Evolutionary conservation across 2,329 filamentous ascomycete species (phyloP).

Genomic region (Trichoderma pleuroti): DNA sequence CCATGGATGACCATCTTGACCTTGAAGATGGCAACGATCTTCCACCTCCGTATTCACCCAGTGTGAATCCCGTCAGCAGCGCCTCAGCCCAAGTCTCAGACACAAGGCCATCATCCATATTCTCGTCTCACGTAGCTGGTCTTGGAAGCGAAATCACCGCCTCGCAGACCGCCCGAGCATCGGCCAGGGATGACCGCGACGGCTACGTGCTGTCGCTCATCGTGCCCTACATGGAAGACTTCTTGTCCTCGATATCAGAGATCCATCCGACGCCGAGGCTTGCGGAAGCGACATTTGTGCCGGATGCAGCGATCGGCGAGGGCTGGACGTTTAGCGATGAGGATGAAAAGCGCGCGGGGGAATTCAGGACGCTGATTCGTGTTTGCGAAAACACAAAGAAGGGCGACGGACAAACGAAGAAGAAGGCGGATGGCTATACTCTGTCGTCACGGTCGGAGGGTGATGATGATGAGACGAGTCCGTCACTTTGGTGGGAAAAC

Average conservation of each 20-base stretch:
- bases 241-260: conserved; percentile 39
- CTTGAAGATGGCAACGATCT: neutral
- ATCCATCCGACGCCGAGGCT: conserved; percentile 31
- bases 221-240: conserved; percentile 40
- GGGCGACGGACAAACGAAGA: neutral
- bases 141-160: conserved; percentile 39
- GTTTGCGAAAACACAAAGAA: conserved; percentile 23
- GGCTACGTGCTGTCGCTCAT: conserved; percentile 38
- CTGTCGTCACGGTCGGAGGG: neutral
- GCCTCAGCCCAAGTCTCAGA: neutral
- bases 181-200: conserved; percentile 37
- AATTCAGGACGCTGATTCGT: conserved; percentile 33
- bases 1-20: neutral
- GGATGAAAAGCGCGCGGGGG: conserved; percentile 29
- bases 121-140: conserved; percentile 34
- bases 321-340: conserved; percentile 37
- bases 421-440: neutral
- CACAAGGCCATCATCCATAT: conserved; percentile 26
- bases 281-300: conserved; percentile 46
- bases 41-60: conserved; percentile 14
- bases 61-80: neutral
- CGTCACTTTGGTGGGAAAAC: conserved; percentile 45
- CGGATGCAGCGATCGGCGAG: conserved; percentile 37
- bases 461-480: neutral
- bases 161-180: conserved; percentile 32